A percentile compares a stretch with the other conserved stretches of the same genome.
These are phyloP conservation scores for Coniochaeta ligniaria DNA, from an alignment of 2,329 filamentous ascomycete genomes.

Conservation along the genomic window DNA sequence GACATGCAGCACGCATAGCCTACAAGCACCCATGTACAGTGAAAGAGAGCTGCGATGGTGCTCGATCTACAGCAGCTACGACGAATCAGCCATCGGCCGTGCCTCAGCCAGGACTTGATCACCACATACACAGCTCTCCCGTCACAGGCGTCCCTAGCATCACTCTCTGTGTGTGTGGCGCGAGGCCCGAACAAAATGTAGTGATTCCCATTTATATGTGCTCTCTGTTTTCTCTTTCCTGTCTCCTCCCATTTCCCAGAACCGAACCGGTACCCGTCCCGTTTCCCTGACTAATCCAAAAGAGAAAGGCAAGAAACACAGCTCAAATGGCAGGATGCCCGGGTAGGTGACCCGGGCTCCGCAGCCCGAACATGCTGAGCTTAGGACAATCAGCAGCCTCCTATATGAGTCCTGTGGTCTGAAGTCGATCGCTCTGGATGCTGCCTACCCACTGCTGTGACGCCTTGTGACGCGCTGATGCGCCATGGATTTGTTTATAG, in stretches of 20 bases:
- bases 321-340: not conserved
- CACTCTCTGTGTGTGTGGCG: not conserved
- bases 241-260: not conserved
- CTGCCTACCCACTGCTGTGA: not conserved
- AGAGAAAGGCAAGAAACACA: not conserved
- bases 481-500: not conserved
- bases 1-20: no score
- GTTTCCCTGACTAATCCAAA: not conserved
- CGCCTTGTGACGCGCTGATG: not conserved
- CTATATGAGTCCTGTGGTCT: not conserved
- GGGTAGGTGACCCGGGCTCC: not conserved
- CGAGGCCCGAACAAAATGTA: not conserved
- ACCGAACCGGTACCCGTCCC: not conserved
- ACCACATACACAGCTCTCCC: no score
- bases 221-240: not conserved
- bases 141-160: no score
- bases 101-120: no score
- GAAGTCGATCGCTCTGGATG: not conserved
- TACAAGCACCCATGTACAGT: no score
- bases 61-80: no score
- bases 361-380: not conserved
- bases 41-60: no score
- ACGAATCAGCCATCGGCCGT: no score
- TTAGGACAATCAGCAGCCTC: not conserved
- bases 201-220: not conserved